Base-by-base conservation (phyloP, 306 rosid genomes). In the Adenanthera pavonina region DNA sequence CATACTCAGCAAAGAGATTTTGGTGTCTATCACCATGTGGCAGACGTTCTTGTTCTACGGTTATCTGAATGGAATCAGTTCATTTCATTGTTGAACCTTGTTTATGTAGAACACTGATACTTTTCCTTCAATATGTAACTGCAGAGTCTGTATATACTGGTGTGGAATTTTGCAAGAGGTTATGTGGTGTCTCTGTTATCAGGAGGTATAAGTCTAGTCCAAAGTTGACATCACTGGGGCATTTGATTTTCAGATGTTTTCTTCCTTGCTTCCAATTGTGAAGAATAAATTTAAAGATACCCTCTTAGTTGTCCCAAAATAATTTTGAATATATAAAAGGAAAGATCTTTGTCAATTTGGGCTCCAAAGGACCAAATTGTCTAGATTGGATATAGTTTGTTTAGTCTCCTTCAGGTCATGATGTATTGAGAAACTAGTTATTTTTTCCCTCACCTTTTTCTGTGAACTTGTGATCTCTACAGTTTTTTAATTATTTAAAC, bases 121-220 rank as follows among this genome's bases (percentile, higher is more conserved):
- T 16, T 74, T 51, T 81, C 75, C 77, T 56, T 53, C 70, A 15
- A 56, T 52, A 61, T 20, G 25, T 61, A 69, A 66, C 72, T 78
- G 85, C 99, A 96, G 99, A 90, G 61, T 92, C 98, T 48, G 98
- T 96, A 48, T 96, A 96, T 80, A 93, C 92, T 48, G 99, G 99
- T 74, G 99, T 96, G 51, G 99, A 96, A 81, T 96, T 96, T 80
- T 91, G 98, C 73, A 96, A 96, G 94, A 91, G 99, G 87, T 81
- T 96, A 78, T 96, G 99, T 72, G 99, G 99, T 72, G 99, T 93
- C 59, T 96, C 99, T 60, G 91, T 96, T 83, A 93, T 96, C 86
- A 85, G 98, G 86, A 96, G 99, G 99, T 96, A 89, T 15, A 20
- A 74, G 46, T 73, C 68, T 56, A 79, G 74, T 79, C 70, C 43